A percentile compares a stretch with the other conserved stretches of the same genome.
phyloP scores from a whole-genome alignment of 2,329 filamentous ascomycete species.

The Calonectria hongkongensis region DNA sequence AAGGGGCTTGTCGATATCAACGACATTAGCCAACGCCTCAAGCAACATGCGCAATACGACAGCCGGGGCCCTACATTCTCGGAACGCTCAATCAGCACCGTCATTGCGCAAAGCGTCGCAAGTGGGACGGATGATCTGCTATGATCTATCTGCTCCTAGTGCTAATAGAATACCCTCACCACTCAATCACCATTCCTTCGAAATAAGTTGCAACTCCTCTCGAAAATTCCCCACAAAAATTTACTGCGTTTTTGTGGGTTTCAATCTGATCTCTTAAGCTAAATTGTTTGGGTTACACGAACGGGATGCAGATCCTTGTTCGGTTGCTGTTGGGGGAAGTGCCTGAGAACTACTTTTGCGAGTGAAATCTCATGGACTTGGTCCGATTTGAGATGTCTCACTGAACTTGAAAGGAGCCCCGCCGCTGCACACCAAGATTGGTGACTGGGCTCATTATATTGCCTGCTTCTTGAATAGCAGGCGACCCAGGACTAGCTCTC shows the following conservation, averaged over 20 bases:
- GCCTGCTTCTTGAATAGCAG: slow-evolving; percentile 61
- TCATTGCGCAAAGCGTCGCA: slow-evolving; percentile 86
- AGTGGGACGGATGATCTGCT: slow-evolving; percentile 68
- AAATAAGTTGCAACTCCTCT: slow-evolving; percentile 42
- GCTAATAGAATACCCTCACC: not conserved
- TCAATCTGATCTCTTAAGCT: slow-evolving; percentile 57
- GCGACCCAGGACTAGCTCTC: slow-evolving; percentile 60
- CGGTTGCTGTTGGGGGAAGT: slow-evolving; percentile 46
- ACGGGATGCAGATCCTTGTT: slow-evolving; percentile 58
- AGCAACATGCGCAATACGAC: slow-evolving; percentile 85
- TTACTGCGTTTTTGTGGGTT: slow-evolving; percentile 55
- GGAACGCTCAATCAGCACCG: slow-evolving; percentile 81
- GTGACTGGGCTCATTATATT: slow-evolving; percentile 62
- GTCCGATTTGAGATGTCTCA: slow-evolving; percentile 56
- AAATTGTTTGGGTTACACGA: slow-evolving; percentile 51
- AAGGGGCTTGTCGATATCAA: slow-evolving; percentile 88
- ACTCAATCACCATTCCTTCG: not conserved
- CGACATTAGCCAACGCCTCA: slow-evolving; percentile 86
- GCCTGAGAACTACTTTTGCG: slow-evolving; percentile 52
- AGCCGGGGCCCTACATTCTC: slow-evolving; percentile 92
- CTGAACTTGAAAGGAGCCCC: slow-evolving; percentile 59
- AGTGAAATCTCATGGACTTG: slow-evolving; percentile 54
- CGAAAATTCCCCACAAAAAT: slow-evolving; percentile 51
- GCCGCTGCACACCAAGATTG: slow-evolving; percentile 64
- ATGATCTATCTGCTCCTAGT: not conserved